Evolutionary conservation across 2,329 filamentous ascomycete genomes (phyloP).

Genomic region (Hypoxylon sp.): DNA sequence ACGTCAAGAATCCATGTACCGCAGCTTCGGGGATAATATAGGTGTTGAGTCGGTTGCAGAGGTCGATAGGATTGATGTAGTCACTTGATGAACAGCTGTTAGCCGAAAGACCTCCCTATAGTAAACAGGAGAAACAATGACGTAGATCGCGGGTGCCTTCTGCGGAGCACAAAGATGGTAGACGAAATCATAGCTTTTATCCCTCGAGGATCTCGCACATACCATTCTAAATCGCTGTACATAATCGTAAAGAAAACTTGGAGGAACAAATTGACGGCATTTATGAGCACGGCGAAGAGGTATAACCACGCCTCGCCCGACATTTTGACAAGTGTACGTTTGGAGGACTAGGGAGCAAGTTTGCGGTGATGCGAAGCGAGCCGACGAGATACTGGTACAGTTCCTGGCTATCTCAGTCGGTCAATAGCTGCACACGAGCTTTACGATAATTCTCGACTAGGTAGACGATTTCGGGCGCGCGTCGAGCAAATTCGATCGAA

Average conservation of each 20-base stretch:
- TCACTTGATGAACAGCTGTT: slow-evolving; percentile 72
- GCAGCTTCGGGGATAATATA: slow-evolving; percentile 99
- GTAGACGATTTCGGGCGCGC: slow-evolving; percentile 15
- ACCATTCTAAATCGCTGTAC: slow-evolving; percentile 99
- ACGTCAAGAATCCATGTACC: slow-evolving; percentile 95
- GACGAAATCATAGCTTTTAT: slow-evolving; percentile 1
- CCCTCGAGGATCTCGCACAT: slow-evolving; percentile 59
- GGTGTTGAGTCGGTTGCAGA: slow-evolving; percentile 99
- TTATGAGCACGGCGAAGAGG: slow-evolving; percentile 97
- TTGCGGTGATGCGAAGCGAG: slow-evolving; percentile 14
- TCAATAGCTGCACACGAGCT: slow-evolving; percentile 19
- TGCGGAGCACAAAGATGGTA: slow-evolving; percentile 20
- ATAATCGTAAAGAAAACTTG: slow-evolving; percentile 99
- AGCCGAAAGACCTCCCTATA: slow-evolving; percentile 43
- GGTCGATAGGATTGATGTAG: slow-evolving; percentile 99
- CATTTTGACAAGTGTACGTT: slow-evolving; percentile 69
- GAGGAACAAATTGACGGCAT: slow-evolving; percentile 99
- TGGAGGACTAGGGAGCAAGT: slow-evolving; percentile 1
- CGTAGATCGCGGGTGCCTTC: slow-evolving; percentile 43
- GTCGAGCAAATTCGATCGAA: slow-evolving; percentile 28
- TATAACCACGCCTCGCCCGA: slow-evolving; percentile 99
- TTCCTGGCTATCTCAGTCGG: not conserved
- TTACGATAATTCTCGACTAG: slow-evolving; percentile 14
- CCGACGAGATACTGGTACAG: slow-evolving; percentile 5
- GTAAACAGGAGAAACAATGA: slow-evolving; percentile 43